Evolutionary conservation across 2,329 filamentous ascomycete species (phyloP).

Genomic region (Emergomyces pasteurianus): DNA sequence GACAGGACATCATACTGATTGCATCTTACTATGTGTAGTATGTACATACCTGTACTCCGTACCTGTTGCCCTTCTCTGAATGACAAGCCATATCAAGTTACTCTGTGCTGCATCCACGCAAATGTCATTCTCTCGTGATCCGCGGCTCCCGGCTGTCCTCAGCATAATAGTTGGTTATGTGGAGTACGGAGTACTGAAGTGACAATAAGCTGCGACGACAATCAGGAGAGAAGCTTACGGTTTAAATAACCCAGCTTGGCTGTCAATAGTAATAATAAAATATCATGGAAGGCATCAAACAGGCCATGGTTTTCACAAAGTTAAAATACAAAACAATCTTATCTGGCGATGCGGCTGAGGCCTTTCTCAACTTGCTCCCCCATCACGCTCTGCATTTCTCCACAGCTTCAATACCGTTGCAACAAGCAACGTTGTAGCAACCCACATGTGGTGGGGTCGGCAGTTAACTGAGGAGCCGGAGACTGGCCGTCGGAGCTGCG

Average conservation of each 20-base stretch:
- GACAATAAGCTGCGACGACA: too few species aligned
- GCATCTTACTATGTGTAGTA: too few species aligned
- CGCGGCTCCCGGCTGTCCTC: too few species aligned
- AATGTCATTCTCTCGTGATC: too few species aligned
- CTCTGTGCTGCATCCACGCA: too few species aligned
- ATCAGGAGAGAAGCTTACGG: too few species aligned
- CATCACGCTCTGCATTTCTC: background rate
- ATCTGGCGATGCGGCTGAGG: background rate
- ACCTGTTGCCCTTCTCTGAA: background rate
- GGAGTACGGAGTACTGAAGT: too few species aligned
- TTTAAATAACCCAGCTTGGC: too few species aligned
- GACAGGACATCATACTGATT: too few species aligned
- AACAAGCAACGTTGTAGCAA: background rate
- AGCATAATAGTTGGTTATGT: too few species aligned
- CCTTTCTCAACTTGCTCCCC: background rate
- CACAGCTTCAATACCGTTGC: background rate
- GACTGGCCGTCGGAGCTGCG: background rate
- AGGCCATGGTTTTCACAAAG: background rate
- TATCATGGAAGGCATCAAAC: background rate
- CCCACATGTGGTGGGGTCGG: background rate
- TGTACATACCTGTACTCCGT: background rate
- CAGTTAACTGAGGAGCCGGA: background rate
- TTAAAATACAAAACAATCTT: background rate
- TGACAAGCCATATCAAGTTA: too few species aligned
- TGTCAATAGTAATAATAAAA: too few species aligned